Evolutionary conservation across 73 alveolate species (phyloP).

Genomic region (Stentor roeselii): DNA sequence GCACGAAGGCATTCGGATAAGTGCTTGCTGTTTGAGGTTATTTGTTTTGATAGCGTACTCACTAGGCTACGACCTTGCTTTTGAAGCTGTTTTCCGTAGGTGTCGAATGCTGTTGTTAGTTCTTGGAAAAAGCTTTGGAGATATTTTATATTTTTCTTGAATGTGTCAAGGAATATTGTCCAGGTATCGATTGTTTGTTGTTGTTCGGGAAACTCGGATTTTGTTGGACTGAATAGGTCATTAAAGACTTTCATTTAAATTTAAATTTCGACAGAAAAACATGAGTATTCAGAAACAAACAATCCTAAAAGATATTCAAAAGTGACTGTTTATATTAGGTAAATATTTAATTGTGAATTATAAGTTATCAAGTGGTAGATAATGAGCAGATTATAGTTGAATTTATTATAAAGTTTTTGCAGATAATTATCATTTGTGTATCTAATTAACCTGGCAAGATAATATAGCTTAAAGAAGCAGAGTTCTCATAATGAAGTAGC

Average conservation of each 20-base stretch:
- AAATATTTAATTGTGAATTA: no score
- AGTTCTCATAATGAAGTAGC: no score
- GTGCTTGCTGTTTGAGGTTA: not conserved
- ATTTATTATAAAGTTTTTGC: no score
- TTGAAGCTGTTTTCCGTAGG: not conserved
- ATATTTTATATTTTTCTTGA: slow-evolving; percentile 1
- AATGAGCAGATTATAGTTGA: no score
- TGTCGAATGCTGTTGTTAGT: not conserved
- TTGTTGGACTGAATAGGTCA: not conserved
- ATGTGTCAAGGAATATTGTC: not conserved
- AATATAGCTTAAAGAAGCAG: no score
- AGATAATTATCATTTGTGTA: no score
- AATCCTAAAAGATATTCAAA: no score
- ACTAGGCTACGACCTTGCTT: not conserved
- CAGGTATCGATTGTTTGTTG: not conserved
- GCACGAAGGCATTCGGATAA: not conserved
- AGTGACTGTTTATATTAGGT: no score
- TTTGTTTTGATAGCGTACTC: not conserved
- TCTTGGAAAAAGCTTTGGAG: not conserved
- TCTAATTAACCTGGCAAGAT: no score
- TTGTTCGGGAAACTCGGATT: slow-evolving; percentile 19
- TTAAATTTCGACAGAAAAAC: no score
- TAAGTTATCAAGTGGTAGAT: no score
- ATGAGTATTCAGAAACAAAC: no score
- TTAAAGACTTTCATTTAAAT: slow-evolving; percentile 6